A percentile compares a stretch with the other conserved stretches of the same genome.
Evolutionary conservation across 2,329 filamentous ascomycete genomes (phyloP).

Genomic region (Uncinocarpus reesii): DNA sequence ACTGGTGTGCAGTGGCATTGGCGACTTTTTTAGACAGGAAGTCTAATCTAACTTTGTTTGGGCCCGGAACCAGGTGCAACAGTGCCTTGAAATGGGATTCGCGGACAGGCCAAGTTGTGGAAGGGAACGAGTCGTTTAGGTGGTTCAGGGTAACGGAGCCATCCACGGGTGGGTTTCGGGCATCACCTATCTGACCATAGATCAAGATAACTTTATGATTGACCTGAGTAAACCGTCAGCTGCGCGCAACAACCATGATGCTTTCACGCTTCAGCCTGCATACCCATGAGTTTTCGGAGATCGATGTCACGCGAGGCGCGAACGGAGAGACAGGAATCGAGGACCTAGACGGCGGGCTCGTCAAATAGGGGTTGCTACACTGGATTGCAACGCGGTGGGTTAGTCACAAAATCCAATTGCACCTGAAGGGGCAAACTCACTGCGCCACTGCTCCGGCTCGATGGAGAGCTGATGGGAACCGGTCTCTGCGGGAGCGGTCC

Average conservation of each 20-base stretch:
- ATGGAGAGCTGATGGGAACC: slow-evolving; percentile 31
- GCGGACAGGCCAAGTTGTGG: slow-evolving; percentile 74
- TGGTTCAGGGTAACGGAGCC: slow-evolving; percentile 70
- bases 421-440: slow-evolving; percentile 23
- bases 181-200: slow-evolving; percentile 64
- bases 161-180: slow-evolving; percentile 57
- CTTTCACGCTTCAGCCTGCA: too few species aligned
- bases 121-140: slow-evolving; percentile 74
- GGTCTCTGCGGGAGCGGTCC: slow-evolving; percentile 39
- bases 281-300: slow-evolving; percentile 79
- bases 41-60: slow-evolving; percentile 79
- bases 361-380: slow-evolving; percentile 28
- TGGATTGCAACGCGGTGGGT: slow-evolving; percentile 18
- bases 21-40: slow-evolving; percentile 75
- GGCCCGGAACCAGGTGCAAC: slow-evolving; percentile 80
- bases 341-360: slow-evolving; percentile 35
- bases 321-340: slow-evolving; percentile 61
- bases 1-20: slow-evolving; percentile 59
- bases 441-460: slow-evolving; percentile 36
- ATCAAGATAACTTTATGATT: slow-evolving; percentile 83
- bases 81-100: slow-evolving; percentile 87
- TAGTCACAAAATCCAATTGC: neutral
- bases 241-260: slow-evolving; percentile 14
- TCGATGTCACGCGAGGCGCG: slow-evolving; percentile 67
- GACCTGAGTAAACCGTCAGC: slow-evolving; percentile 46